Evolutionary conservation across 768 basidiomycete species (phyloP).

Genomic region (Chalciporus chontae): DNA sequence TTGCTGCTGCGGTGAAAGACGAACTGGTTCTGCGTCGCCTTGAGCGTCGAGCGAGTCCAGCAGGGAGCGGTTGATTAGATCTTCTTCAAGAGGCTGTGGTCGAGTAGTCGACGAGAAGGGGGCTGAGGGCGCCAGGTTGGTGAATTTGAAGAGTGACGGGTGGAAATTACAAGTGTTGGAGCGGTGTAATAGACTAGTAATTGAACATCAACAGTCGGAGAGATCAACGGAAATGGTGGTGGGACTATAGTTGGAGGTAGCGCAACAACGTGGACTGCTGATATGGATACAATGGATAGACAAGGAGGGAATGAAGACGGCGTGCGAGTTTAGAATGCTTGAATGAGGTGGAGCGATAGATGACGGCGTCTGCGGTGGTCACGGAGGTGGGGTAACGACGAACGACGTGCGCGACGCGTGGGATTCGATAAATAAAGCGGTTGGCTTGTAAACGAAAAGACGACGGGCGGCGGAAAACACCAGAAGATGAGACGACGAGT

Average conservation of each 20-base stretch:
- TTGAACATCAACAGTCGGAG: slow-evolving; percentile 44
- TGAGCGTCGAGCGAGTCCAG: slow-evolving; percentile 81
- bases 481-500: slow-evolving; percentile 20
- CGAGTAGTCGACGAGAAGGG: slow-evolving; percentile 29
- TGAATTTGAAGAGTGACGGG: slow-evolving; percentile 16
- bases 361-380: slow-evolving; percentile 24
- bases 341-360: slow-evolving; percentile 25
- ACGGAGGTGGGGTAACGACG: slow-evolving; percentile 15
- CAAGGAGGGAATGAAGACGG: slow-evolving; percentile 23
- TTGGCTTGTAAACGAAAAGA: slow-evolving; percentile 20
- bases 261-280: slow-evolving; percentile 34
- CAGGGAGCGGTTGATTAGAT: slow-evolving; percentile 82
- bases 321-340: slow-evolving; percentile 26
- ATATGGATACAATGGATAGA: slow-evolving; percentile 43
- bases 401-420: slow-evolving; percentile 49
- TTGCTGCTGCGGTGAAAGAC: slow-evolving; percentile 27
- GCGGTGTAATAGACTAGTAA: slow-evolving; percentile 29
- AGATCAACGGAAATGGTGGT: slow-evolving; percentile 25
- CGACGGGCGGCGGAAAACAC: slow-evolving; percentile 20
- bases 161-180: slow-evolving; percentile 30
- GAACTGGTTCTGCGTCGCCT: slow-evolving; percentile 73
- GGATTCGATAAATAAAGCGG: slow-evolving; percentile 34
- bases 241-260: slow-evolving; percentile 30
- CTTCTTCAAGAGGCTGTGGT: slow-evolving; percentile 51
- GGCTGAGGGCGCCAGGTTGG: slow-evolving; percentile 52